A percentile compares a stretch with the other conserved stretches of the same genome.
These are phyloP conservation scores for Baeospora myosura DNA, from an alignment of 1,284 basidiomycete species.

Conservation along the genomic window DNA sequence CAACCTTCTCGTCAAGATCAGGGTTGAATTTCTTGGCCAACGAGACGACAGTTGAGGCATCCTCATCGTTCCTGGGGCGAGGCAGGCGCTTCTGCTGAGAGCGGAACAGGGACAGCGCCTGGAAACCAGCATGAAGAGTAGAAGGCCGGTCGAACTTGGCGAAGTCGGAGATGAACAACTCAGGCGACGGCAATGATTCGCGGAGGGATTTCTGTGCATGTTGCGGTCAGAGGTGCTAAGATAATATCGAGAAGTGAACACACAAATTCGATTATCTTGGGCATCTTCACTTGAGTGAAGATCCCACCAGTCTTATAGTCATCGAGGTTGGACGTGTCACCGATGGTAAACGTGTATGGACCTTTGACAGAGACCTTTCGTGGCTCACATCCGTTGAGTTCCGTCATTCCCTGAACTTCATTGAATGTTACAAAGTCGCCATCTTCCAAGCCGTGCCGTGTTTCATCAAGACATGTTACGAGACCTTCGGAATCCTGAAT, in stretches of 20 bases:
- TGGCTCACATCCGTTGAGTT: constrained; percentile 87
- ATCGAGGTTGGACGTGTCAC: constrained; percentile 75
- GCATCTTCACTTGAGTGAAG: constrained; percentile 99
- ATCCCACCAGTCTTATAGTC: constrained; percentile 88
- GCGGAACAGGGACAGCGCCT: constrained; percentile 83
- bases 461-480: constrained; percentile 96
- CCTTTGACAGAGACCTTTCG: constrained; percentile 92
- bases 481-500: constrained; percentile 77
- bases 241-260: constrained; percentile 23
- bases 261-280: constrained; percentile 90
- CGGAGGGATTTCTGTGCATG: constrained; percentile 78
- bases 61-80: constrained; percentile 76
- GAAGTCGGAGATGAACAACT: constrained; percentile 94
- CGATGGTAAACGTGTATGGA: constrained; percentile 93
- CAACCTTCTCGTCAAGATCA: constrained; percentile 74
- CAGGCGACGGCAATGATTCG: constrained; percentile 79
- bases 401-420: constrained; percentile 95
- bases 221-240: constrained; percentile 1
- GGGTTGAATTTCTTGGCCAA: constrained; percentile 76
- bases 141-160: constrained; percentile 95
- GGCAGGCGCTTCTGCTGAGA: constrained; percentile 69
- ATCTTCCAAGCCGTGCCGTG: constrained; percentile 95
- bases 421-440: constrained; percentile 96
- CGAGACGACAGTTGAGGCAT: constrained; percentile 68
- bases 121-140: constrained; percentile 91